Evolutionary conservation across 2,329 filamentous ascomycete species (phyloP), one percentile per base, ranked within the genome.

Genomic region (Sporothrix dimorphospora): DNA sequence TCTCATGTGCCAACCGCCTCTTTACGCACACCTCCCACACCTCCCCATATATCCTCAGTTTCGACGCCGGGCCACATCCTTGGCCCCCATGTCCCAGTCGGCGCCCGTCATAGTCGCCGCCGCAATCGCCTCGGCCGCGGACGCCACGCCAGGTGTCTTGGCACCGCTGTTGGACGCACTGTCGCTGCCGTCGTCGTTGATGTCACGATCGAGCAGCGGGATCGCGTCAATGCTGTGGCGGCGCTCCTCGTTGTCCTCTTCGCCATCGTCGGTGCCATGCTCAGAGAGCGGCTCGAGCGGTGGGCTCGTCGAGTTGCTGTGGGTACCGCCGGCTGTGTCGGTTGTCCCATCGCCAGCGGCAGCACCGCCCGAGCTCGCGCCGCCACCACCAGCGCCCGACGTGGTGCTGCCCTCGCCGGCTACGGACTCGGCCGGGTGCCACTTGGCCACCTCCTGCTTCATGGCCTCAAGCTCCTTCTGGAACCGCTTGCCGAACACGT

Each of bases 401-500:
- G 45, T 47, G 30, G 30, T 69, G 63, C 72, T 12, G 72, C 76
- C 6, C 75, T 69, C 67, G 45, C 70, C 55, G 8, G 16, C 1
- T 88, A 85, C 42, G 83, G 86, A 73, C 84, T 86, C 81, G 21
- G 42, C 40, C 24, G 40, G 12, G 11, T 97, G 94, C 93, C 94
- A 97, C 80, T 94, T 95, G 61, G 91, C 88, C 9, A 99, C 94
- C 78, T 99, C 96, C 71, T 89, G 89, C 82, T 92, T 94, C 83
- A 99, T 88, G 69, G 91, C 88, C 79, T 99, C 94, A 14, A 99
- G 86, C 81, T 99, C 96, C 79, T 95, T 97, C 84, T 99, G 94
- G 85, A 99, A 98, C 2, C 94, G 90, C 78, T 93, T 97, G 70
- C 97, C 96, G 80, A 98, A 99, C 1, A 98, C 93, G 77, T 99